These are phyloP conservation scores for Sutorius eximius DNA, from an alignment of 1,284 basidiomycete species.

Conservation along the genomic window DNA sequence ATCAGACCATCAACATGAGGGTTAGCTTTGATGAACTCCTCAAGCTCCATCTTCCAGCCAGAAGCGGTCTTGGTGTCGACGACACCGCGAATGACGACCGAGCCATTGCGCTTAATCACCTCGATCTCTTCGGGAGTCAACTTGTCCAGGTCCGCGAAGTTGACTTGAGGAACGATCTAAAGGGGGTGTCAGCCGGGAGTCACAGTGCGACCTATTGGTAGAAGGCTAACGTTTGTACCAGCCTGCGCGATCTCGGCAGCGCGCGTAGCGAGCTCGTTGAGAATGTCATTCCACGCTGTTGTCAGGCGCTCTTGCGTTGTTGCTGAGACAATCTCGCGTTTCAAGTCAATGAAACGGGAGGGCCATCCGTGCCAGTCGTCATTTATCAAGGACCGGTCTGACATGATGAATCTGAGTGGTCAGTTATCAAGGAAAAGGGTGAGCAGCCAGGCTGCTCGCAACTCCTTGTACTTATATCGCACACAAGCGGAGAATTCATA, in stretches of 20 bases:
- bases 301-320: conserved; percentile 50
- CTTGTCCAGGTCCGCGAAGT: conserved; percentile 52
- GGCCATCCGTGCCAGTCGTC: conserved; percentile 31
- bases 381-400: background rate
- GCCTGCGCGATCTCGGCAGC: conserved; percentile 45
- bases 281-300: conserved; percentile 57
- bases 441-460: background rate
- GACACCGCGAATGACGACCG: conserved; percentile 61
- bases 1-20: conserved; percentile 51
- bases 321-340: conserved; percentile 51
- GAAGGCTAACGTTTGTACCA: conserved; percentile 49
- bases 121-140: conserved; percentile 48
- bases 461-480: conserved; percentile 15
- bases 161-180: conserved; percentile 58
- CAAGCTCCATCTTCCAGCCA: conserved; percentile 56
- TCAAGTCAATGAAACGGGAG: conserved; percentile 52
- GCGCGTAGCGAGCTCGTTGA: conserved; percentile 47
- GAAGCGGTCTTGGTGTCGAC: conserved; percentile 56
- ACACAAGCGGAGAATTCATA: background rate
- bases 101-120: conserved; percentile 55
- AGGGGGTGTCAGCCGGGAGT: background rate
- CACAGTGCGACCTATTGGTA: background rate
- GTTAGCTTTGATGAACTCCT: conserved; percentile 58
- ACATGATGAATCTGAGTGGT: conserved; percentile 11
- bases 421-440: background rate